These are phyloP conservation scores for Trametes villosa DNA, from an alignment of 768 basidiomycete genomes.

Conservation along the genomic window DNA sequence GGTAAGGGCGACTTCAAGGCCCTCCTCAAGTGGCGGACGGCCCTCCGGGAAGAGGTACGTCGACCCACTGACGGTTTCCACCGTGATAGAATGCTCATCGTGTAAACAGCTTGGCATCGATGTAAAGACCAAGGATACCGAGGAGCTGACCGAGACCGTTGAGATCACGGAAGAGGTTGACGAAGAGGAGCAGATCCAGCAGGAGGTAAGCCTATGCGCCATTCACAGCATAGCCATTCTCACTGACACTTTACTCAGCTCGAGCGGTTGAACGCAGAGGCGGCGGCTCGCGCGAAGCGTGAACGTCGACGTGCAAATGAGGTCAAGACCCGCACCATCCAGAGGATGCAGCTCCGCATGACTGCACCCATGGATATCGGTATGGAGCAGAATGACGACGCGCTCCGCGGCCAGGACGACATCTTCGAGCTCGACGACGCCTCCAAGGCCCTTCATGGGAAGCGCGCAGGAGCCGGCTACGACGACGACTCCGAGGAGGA, in stretches of 20 bases:
- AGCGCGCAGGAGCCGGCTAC: conserved; percentile 44
- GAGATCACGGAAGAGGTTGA: conserved; percentile 72
- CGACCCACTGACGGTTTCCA: conserved; percentile 33
- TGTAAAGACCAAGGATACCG: conserved; percentile 69
- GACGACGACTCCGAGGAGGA: conserved; percentile 51
- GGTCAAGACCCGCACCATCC: conserved; percentile 82
- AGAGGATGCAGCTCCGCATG: conserved; percentile 97
- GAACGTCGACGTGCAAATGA: conserved; percentile 89
- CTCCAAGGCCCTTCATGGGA: conserved; percentile 44
- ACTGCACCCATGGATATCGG: conserved; percentile 97
- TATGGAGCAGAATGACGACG: conserved; percentile 77
- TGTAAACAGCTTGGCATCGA: conserved; percentile 77
- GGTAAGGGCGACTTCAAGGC: conserved; percentile 98
- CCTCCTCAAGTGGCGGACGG: conserved; percentile 88
- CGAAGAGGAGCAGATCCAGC: conserved; percentile 87
- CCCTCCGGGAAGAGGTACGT: conserved; percentile 88
- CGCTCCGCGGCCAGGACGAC: conserved; percentile 80
- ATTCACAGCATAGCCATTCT: conserved; percentile 1
- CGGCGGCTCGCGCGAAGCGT: conserved; percentile 71
- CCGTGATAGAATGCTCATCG: background rate
- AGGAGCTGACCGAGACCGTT: conserved; percentile 75
- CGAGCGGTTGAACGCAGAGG: conserved; percentile 80
- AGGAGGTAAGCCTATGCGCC: conserved; percentile 68
- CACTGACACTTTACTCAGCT: conserved; percentile 53
- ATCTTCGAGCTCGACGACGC: conserved; percentile 82